Percentiles rank a stretch among this genome's conserved stretches.
phyloP scores from a whole-genome alignment of 1,139 yeast species.

The Arxiozyma telluris region DNA sequence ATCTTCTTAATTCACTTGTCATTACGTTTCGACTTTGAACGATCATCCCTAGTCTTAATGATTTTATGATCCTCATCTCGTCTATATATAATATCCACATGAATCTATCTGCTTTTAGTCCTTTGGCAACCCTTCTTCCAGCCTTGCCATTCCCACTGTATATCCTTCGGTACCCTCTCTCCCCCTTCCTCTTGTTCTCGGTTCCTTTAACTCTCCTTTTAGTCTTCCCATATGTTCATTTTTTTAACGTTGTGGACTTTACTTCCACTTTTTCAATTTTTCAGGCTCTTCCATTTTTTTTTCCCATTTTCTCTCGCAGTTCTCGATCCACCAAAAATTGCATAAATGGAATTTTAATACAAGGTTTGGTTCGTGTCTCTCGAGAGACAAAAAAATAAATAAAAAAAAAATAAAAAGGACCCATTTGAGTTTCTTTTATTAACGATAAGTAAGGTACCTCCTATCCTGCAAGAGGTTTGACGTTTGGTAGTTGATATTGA shows the following conservation, averaged over 20 bases:
- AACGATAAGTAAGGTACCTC: neutral
- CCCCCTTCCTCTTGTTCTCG: neutral
- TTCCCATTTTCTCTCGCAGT: too few species aligned
- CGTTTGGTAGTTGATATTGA: too few species aligned
- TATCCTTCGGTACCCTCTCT: neutral
- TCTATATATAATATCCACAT: too few species aligned
- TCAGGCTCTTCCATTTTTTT: too few species aligned
- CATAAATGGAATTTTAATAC: neutral
- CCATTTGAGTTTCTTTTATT: neutral
- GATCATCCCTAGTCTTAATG: neutral
- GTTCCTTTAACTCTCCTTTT: neutral
- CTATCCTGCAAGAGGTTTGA: too few species aligned
- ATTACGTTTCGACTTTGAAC: neutral
- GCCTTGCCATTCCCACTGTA: too few species aligned
- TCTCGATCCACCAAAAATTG: neutral
- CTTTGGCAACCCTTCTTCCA: too few species aligned
- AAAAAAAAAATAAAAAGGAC: too few species aligned
- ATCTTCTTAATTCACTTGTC: slow-evolving; percentile 11
- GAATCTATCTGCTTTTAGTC: too few species aligned
- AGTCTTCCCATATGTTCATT: neutral
- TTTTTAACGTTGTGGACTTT: neutral
- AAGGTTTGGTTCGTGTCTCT: neutral
- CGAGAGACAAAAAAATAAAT: neutral
- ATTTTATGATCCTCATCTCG: neutral
- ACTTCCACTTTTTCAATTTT: too few species aligned